Percentiles rank a stretch among this genome's conserved stretches.
These are phyloP conservation scores for Fragilariopsis cylindrus DNA, from an alignment of 108 stramenopile genomes.

Conservation along the genomic window DNA sequence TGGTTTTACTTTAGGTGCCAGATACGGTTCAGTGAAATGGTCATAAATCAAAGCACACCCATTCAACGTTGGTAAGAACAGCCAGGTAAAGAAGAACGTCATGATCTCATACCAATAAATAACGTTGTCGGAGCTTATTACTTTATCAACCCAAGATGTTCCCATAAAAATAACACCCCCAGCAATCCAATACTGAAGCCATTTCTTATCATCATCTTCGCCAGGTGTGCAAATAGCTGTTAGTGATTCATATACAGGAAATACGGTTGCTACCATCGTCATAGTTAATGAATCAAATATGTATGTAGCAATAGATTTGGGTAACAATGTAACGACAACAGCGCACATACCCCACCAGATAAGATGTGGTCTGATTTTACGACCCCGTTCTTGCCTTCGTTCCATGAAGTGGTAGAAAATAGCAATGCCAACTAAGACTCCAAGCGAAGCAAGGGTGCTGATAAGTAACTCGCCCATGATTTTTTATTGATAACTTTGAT, in stretches of 20 bases:
- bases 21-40: conserved; percentile 33
- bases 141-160: conserved; percentile 46
- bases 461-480: too few species aligned
- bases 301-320: too few species aligned
- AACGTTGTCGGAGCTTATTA: conserved; percentile 3
- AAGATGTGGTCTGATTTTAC: too few species aligned
- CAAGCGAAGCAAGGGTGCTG: too few species aligned
- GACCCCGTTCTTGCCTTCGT: too few species aligned
- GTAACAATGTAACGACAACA: too few species aligned
- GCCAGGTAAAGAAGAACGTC: conserved; percentile 49
- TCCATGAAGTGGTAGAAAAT: too few species aligned
- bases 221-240: conserved; percentile 42
- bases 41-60: conserved; percentile 50
- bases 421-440: too few species aligned
- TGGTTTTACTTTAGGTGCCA: conserved; percentile 27
- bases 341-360: too few species aligned
- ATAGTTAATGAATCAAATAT: neutral
- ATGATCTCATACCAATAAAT: conserved; percentile 53
- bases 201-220: conserved; percentile 40
- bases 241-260: conserved; percentile 39
- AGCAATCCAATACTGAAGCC: conserved; percentile 46
- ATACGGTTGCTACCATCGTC: conserved; percentile 31
- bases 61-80: conserved; percentile 52
- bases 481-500: too few species aligned
- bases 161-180: conserved; percentile 27